Evolutionary conservation across 495 filamentous ascomycete species (phyloP), one percentile per base, ranked within the genome.

Genomic region (Xylaria venustula): DNA sequence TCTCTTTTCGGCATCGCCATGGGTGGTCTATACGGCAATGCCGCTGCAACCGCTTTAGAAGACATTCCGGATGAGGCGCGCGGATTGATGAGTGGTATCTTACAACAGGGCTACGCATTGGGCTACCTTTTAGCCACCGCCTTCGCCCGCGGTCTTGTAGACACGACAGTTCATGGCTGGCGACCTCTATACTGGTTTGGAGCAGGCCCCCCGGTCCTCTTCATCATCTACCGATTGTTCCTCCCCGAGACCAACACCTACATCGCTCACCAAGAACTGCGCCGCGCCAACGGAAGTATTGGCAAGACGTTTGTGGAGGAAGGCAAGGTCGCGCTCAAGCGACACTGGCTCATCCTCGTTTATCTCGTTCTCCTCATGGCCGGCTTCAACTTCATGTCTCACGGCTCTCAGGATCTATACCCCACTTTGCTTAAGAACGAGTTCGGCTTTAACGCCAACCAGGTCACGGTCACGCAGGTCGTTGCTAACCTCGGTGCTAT

Each of bases 321-420:
- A 73, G 90, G 90, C 28, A 89, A 88, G 65, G 85, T 91, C 1
- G 90, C 89, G 0, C 63, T 95, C 12, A 86, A 84, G 66, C 82
- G 83, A 14, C 89, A 96, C 69, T 94, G 91, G 91, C 52, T 92
- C 17, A 72, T 96, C 5, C 76, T 94, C 34, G 76, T 86, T 50
- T 96, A 96, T 73, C 77, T 94, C 34, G 90, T 96, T 19, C 73
- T 94, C 19, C 78, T 96, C 15, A 94, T 94, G 91, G 85, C 91
- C 7, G 91, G 91, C 0, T 93, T 96, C 80, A 96, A 94, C 72
- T 94, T 93, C 73, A 91, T 93, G 90, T 92, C 90, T 22, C 92
- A 97, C 68, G 92, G 92, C 61, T 92, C 89, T 4, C 92, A 97
- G 72, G 92, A 97, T 74, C 76, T 96, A 19, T 97, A 96, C 70